Evolutionary conservation across 1,284 basidiomycete species (phyloP).

Genomic region (Marasmius tenuissimus): DNA sequence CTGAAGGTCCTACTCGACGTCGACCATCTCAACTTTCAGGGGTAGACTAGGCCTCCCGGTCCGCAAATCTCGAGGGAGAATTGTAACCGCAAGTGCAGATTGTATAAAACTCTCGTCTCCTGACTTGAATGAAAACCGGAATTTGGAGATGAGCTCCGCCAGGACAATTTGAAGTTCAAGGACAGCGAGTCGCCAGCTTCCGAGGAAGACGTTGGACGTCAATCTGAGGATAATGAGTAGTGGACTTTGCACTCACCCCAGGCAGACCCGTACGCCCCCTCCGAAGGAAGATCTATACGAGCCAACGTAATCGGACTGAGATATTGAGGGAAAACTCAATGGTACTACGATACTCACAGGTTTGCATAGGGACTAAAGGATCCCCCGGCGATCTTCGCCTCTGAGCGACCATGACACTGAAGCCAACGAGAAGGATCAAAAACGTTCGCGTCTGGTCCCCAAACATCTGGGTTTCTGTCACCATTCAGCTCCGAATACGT

Average conservation of each 20-base stretch:
- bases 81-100: too few relatives aligned
- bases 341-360: not conserved
- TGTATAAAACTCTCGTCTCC: not conserved
- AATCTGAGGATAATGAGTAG: not conserved
- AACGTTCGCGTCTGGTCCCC: slow-evolving; percentile 9
- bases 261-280: slow-evolving; percentile 5
- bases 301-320: not conserved
- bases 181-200: slow-evolving; percentile 10
- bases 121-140: not conserved
- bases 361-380: slow-evolving; percentile 7
- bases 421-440: slow-evolving; percentile 12
- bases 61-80: too few relatives aligned
- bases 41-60: too few relatives aligned
- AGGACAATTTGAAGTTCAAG: not conserved
- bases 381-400: not conserved
- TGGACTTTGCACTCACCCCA: not conserved
- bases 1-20: too few relatives aligned
- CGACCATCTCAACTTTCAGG: too few relatives aligned
- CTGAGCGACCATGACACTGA: not conserved
- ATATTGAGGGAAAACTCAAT: too few relatives aligned
- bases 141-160: not conserved
- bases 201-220: not conserved
- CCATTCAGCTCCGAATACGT: not conserved
- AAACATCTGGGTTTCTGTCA: slow-evolving; percentile 4
- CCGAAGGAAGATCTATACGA: slow-evolving; percentile 3